Conservation (phyloP, 345 rosid species). For the Populus davidiana region DNA sequence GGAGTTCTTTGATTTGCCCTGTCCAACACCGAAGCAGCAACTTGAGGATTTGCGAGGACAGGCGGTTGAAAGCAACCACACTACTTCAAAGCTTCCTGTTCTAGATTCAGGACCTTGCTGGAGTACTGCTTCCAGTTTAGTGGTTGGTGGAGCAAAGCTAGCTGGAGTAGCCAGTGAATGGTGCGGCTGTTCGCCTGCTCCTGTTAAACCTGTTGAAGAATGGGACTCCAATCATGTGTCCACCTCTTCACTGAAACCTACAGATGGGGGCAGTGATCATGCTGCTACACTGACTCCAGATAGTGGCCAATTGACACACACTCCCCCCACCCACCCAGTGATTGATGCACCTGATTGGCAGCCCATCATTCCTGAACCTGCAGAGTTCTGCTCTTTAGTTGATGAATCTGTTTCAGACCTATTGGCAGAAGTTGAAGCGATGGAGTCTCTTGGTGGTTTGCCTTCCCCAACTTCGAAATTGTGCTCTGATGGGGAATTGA, state of each 20-base stretch:
- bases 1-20: slow-evolving; percentile 46
- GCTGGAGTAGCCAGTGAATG: slow-evolving; percentile 55
- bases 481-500: slow-evolving; percentile 43
- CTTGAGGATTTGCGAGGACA: slow-evolving; percentile 43
- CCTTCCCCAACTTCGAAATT: slow-evolving; percentile 75
- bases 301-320: slow-evolving; percentile 42
- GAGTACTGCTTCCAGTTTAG: slow-evolving; percentile 68
- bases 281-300: slow-evolving; percentile 60
- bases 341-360: slow-evolving; percentile 66
- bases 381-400: slow-evolving; percentile 50
- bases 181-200: slow-evolving; percentile 44
- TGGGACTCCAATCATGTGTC: slow-evolving; percentile 51
- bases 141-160: slow-evolving; percentile 50
- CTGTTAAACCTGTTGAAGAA: slow-evolving; percentile 38
- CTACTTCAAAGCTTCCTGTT: slow-evolving; percentile 43
- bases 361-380: slow-evolving; percentile 56
- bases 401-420: slow-evolving; percentile 99
- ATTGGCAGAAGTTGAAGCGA: slow-evolving; percentile 98
- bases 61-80: slow-evolving; percentile 45
- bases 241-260: slow-evolving; percentile 48
- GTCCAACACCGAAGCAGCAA: slow-evolving; percentile 45
- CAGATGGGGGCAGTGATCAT: slow-evolving; percentile 46
- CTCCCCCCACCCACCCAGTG: slow-evolving; percentile 35
- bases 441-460: slow-evolving; percentile 77
- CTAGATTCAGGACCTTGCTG: slow-evolving; percentile 69